phyloP scores from a whole-genome alignment of 345 rosid genomes.

The Hirschfeldia incana region DNA sequence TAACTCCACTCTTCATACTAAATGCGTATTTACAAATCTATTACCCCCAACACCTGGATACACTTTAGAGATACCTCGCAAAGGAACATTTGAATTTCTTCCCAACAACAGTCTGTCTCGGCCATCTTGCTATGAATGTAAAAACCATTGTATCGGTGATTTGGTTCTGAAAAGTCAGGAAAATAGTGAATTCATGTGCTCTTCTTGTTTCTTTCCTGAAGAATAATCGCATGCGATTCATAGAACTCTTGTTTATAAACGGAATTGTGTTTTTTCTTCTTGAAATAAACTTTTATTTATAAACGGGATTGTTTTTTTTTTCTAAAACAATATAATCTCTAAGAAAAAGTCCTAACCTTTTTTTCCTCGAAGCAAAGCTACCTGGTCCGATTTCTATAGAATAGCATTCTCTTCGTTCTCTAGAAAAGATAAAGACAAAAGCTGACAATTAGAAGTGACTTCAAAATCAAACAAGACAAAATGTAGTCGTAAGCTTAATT shows the following conservation, averaged over 20 bases:
- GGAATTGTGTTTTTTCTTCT: not conserved
- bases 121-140: not conserved
- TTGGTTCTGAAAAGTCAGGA: not conserved
- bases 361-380: conserved; percentile 71
- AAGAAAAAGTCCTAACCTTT: conserved; percentile 49
- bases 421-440: not conserved
- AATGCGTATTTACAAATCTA: no score
- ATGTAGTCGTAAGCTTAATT: conserved; percentile 36
- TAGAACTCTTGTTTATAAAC: not conserved
- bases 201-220: not conserved
- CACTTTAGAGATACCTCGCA: no score
- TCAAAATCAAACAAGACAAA: not conserved
- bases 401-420: conserved; percentile 73
- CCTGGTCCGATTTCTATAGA: conserved; percentile 66
- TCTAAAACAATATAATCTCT: not conserved
- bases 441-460: not conserved
- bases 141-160: not conserved
- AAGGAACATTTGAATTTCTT: no score
- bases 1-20: no score
- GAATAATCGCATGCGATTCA: not conserved
- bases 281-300: no score
- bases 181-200: not conserved
- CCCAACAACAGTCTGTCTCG: not conserved
- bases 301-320: not conserved
- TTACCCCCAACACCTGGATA: no score